A percentile compares a stretch with the other conserved stretches of the same genome.
Evolutionary conservation across 352 stramenopile genomes (phyloP).

Genomic region (Sclerospora graminicola): DNA sequence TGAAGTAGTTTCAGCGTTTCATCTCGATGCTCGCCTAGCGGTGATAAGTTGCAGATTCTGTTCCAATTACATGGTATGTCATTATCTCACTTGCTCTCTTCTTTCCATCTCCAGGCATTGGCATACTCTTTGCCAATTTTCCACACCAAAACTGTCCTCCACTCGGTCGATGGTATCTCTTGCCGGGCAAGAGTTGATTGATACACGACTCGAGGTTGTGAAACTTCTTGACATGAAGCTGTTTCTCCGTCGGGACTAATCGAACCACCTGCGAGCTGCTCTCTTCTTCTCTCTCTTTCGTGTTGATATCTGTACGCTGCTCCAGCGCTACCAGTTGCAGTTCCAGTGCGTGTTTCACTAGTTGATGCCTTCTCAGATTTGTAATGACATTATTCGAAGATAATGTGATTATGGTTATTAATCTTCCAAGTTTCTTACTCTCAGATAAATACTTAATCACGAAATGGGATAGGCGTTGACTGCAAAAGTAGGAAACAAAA

Average conservation of each 20-base stretch:
- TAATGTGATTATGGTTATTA: conserved; percentile 35
- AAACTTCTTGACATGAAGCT: conserved; percentile 35
- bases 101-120: conserved; percentile 20
- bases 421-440: conserved; percentile 11
- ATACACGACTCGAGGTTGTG: conserved; percentile 37
- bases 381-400: conserved; percentile 44
- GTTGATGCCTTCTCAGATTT: conserved; percentile 30
- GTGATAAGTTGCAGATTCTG: no score
- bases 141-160: background rate
- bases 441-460: conserved; percentile 25
- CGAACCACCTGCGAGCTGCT: conserved; percentile 20
- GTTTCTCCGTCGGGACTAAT: conserved; percentile 26
- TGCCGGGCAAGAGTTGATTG: conserved; percentile 26
- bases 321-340: conserved; percentile 20
- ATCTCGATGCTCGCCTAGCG: no score
- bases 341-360: conserved; percentile 45
- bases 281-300: conserved; percentile 2
- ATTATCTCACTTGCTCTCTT: conserved; percentile 7
- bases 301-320: conserved; percentile 9
- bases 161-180: conserved; percentile 12
- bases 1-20: no score
- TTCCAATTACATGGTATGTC: conserved; percentile 10
- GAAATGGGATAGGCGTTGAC: no score
- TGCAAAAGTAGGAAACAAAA: no score
- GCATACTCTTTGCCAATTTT: conserved; percentile 23